These are phyloP conservation scores for Loxodes magnus DNA, from an alignment of 73 alveolate genomes.

Conservation along the genomic window DNA sequence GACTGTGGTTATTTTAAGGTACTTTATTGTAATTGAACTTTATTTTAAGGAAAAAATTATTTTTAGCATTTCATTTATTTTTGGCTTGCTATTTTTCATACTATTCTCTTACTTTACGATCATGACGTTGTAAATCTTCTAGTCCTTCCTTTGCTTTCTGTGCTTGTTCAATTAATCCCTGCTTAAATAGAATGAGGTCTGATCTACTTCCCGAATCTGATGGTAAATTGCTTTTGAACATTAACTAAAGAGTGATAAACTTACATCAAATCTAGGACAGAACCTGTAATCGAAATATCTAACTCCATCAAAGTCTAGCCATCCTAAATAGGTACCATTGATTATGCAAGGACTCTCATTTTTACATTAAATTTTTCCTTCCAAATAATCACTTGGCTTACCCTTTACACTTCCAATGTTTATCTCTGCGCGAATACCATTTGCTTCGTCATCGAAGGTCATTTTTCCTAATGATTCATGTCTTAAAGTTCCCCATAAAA, in stretches of 20 bases:
- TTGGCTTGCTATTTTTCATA: too few relatives aligned
- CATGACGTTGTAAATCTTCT: constrained; percentile 51
- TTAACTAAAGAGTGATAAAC: neutral
- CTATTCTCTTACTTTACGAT: constrained; percentile 38
- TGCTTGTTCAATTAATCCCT: constrained; percentile 57
- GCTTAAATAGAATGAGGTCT: constrained; percentile 33
- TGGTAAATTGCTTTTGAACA: constrained; percentile 10
- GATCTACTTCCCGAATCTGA: constrained; percentile 53
- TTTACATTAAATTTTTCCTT: constrained; percentile 58
- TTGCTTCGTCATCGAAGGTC: constrained; percentile 21
- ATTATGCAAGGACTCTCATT: constrained; percentile 35
- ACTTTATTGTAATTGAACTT: too few relatives aligned
- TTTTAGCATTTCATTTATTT: too few relatives aligned
- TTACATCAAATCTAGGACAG: too few relatives aligned
- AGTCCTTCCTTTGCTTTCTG: constrained; percentile 54
- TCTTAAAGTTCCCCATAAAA: constrained; percentile 39
- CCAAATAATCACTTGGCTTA: constrained; percentile 66
- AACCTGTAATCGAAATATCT: constrained; percentile 85
- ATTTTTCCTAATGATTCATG: constrained; percentile 29
- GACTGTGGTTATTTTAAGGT: too few relatives aligned
- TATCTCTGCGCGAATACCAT: constrained; percentile 13
- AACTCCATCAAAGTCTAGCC: constrained; percentile 64
- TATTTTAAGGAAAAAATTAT: too few relatives aligned
- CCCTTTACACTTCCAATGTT: constrained; percentile 33
- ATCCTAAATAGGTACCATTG: constrained; percentile 71